Conservation (phyloP, 495 filamentous ascomycete species). For the Pyrenula massariospora region DNA sequence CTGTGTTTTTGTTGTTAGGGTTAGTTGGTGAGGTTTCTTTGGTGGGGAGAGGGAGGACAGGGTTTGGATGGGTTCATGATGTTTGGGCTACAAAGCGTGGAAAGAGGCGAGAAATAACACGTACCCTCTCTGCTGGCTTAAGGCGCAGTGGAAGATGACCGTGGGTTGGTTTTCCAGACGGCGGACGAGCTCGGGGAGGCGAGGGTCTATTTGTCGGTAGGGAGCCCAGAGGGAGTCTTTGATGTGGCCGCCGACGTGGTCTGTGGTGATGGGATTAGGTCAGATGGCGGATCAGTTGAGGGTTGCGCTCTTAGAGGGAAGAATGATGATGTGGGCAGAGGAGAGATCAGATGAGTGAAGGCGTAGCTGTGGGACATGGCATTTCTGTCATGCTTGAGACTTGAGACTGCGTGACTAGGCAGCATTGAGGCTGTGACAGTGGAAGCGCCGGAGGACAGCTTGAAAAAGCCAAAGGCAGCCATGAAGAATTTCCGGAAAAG, state of each 20-base stretch:
- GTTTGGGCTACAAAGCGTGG: background rate
- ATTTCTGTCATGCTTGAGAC: too few species aligned
- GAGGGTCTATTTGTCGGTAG: conserved; percentile 56
- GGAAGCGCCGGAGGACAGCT: too few species aligned
- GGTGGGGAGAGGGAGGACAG: background rate
- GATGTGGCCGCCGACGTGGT: conserved; percentile 93
- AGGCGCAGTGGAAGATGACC: conserved; percentile 92
- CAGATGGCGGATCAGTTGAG: conserved; percentile 1
- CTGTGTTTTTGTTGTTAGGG: too few species aligned
- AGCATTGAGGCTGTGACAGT: too few species aligned
- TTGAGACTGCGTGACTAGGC: too few species aligned
- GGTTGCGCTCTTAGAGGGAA: too few species aligned
- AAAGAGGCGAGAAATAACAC: background rate
- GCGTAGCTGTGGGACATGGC: too few species aligned
- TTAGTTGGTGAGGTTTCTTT: too few species aligned
- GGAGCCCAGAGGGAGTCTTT: conserved; percentile 59
- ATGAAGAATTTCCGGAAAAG: too few species aligned
- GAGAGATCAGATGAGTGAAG: too few species aligned
- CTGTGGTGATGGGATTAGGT: conserved; percentile 24
- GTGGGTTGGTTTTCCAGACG: conserved; percentile 64
- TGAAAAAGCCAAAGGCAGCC: too few species aligned
- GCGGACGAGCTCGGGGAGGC: conserved; percentile 69
- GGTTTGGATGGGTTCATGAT: background rate
- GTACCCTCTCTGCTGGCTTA: conserved; percentile 66
- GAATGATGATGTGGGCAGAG: too few species aligned